Evolutionary conservation across 163 green algal genomes (phyloP).

Genomic region (Prototheca wickerhamii): DNA sequence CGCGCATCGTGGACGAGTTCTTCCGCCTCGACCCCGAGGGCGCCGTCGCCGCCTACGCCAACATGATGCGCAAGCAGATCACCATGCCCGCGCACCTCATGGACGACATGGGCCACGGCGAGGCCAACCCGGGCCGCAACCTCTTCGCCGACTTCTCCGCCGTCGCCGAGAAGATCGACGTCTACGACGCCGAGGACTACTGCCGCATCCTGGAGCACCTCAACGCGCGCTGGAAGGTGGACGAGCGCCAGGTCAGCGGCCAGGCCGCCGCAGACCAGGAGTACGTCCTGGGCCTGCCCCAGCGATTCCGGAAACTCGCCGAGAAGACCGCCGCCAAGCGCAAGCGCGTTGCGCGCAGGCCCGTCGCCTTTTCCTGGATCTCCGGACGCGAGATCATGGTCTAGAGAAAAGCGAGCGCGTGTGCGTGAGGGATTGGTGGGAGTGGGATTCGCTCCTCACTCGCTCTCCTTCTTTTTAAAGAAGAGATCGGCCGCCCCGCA

Average conservation of each 20-base stretch:
- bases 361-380: conserved; percentile 75
- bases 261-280: conserved; percentile 32
- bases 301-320: conserved; percentile 18
- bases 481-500: too few species aligned
- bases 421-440: conserved; percentile 8
- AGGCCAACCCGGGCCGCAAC: conserved; percentile 52
- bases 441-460: too few species aligned
- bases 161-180: conserved; percentile 57
- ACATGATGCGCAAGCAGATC: conserved; percentile 98
- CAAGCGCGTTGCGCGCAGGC: background rate
- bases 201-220: conserved; percentile 89
- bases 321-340: conserved; percentile 12
- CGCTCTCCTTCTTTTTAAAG: too few species aligned
- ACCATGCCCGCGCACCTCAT: conserved; percentile 97
- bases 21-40: conserved; percentile 45
- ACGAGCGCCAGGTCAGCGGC: conserved; percentile 8
- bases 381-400: conserved; percentile 68
- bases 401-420: too few species aligned
- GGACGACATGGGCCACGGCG: conserved; percentile 72
- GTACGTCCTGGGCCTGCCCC: conserved; percentile 29
- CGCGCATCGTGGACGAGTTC: conserved; percentile 71
- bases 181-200: conserved; percentile 87
- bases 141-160: conserved; percentile 82
- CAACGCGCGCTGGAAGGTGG: conserved; percentile 48
- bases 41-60: conserved; percentile 36